Evolutionary conservation across 2,329 filamentous ascomycete genomes (phyloP), one percentile per base, ranked within the genome.

Genomic region (Berkeleyomyces rouxiae): DNA sequence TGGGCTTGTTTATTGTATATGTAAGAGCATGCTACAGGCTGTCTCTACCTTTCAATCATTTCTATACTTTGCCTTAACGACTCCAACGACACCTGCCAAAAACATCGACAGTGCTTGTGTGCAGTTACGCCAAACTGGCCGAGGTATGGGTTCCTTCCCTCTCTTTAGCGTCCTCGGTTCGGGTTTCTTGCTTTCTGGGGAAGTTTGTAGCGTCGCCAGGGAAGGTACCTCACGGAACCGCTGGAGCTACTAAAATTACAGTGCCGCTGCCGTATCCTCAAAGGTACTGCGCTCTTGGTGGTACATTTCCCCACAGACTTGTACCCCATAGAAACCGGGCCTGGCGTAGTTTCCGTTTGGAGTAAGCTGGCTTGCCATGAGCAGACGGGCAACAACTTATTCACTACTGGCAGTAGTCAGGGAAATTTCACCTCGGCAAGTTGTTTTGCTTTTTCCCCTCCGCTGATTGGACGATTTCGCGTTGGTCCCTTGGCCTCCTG

Each of bases 91-190:
- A 36, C 49, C 49, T 55, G 51, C 51, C 10, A 43, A 55, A 59
- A 13, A 47, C 36, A 37, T 23, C 10, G 10, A 23, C 23, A 23
- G 23, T 23, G 23, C 23, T 23, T 23, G 23, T 23, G 1, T 7
- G 36, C 3, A 59, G 44, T 46, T 39, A 46, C 36, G 23, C 36
- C 37, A 13, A 57, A 42, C 44, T 31, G 62, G 46, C 62, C 62
- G 62, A 63, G 62, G 62, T 60, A 57, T 53, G 11, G 43, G 58
- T 55, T 63, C 58, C 62, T 63, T 63, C 58, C 62, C 62, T 61
- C 58, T n/a, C 16, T 42, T 59, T 55, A 55, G 57, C 42, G 58
- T 31, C 62, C 62, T 63, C 62, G 67, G 53, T 51, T 46, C 65
- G 64, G 39, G 10, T 39, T 7, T n/a, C 11, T 55, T 10, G 33